Evolutionary conservation across 768 basidiomycete species (phyloP).

Genomic region (Leccinum pellstonianum): DNA sequence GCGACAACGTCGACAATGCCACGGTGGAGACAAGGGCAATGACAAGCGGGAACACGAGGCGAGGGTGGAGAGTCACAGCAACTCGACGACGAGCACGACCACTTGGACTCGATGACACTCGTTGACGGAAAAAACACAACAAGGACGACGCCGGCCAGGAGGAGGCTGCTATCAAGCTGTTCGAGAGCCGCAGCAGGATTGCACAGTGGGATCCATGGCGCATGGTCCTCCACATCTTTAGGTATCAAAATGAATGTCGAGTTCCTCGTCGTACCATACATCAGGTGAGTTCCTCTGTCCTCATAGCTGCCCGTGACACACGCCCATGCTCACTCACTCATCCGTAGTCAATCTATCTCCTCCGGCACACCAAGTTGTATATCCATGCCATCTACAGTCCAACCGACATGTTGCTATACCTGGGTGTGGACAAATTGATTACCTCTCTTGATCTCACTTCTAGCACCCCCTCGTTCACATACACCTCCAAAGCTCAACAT

Average conservation of each 20-base stretch:
- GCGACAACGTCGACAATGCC: too few relatives aligned
- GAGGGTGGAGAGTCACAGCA: too few relatives aligned
- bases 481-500: slow-evolving; percentile 77
- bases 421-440: slow-evolving; percentile 77
- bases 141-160: too few relatives aligned
- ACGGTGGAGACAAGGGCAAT: too few relatives aligned
- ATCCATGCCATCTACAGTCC: slow-evolving; percentile 93
- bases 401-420: slow-evolving; percentile 86
- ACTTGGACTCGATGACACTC: too few relatives aligned
- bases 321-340: slow-evolving; percentile 6
- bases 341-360: slow-evolving; percentile 85
- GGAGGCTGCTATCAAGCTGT: too few relatives aligned
- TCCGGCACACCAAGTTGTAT: slow-evolving; percentile 89
- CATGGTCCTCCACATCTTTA: slow-evolving; percentile 86
- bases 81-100: too few relatives aligned
- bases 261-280: slow-evolving; percentile 93
- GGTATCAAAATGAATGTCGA: slow-evolving; percentile 84
- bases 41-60: too few relatives aligned
- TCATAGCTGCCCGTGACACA: too few relatives aligned
- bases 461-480: slow-evolving; percentile 72
- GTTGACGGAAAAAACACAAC: too few relatives aligned
- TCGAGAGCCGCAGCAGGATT: neutral
- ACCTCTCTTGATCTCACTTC: slow-evolving; percentile 76
- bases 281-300: slow-evolving; percentile 65
- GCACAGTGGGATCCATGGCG: slow-evolving; percentile 91